These are phyloP conservation scores for Globisporangium ultimum DNA, from an alignment of 352 stramenopile species.

Conservation along the genomic window DNA sequence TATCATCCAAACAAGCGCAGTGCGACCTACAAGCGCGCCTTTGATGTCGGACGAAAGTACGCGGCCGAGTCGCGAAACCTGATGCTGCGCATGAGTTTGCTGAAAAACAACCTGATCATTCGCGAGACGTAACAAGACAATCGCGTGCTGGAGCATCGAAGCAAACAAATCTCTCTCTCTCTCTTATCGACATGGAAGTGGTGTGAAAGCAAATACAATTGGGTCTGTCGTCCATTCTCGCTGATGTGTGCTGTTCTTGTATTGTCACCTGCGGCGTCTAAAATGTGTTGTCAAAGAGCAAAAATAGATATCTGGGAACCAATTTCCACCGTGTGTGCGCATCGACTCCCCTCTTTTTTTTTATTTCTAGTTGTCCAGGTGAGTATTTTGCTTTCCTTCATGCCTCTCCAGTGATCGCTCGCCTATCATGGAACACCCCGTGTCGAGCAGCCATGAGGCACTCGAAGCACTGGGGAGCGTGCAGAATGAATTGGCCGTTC, in stretches of 20 bases:
- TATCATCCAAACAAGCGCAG: slow-evolving; percentile 76
- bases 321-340: no score
- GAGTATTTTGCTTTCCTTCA: neutral
- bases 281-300: no score
- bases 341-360: no score
- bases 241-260: no score
- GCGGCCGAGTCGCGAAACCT: slow-evolving; percentile 77
- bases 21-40: slow-evolving; percentile 76
- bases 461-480: slow-evolving; percentile 35
- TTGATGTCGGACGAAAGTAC: slow-evolving; percentile 80
- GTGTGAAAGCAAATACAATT: no score
- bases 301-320: no score
- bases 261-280: no score
- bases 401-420: neutral
- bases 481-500: slow-evolving; percentile 45
- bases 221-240: no score
- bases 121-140: slow-evolving; percentile 42
- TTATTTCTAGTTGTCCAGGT: no score
- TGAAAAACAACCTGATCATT: slow-evolving; percentile 86
- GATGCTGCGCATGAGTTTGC: slow-evolving; percentile 80
- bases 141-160: no score
- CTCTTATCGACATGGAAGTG: no score
- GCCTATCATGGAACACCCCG: neutral
- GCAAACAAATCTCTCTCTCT: no score
- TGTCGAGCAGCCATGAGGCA: slow-evolving; percentile 6